Evolutionary conservation across 1,284 basidiomycete genomes (phyloP).

Genomic region (Boletus nobilissimus): DNA sequence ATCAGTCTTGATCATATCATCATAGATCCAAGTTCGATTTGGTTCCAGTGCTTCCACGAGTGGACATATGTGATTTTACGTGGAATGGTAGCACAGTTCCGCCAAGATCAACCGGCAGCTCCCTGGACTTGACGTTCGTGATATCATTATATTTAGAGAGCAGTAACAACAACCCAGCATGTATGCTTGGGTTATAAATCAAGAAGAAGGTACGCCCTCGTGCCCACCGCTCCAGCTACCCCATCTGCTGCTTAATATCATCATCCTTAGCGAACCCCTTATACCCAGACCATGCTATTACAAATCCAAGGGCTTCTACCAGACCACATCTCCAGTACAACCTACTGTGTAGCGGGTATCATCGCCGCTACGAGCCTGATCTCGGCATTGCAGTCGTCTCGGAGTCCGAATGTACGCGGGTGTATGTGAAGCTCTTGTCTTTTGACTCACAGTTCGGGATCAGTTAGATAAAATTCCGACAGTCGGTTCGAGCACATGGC

Average conservation of each 20-base stretch:
- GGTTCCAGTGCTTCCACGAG: too few species aligned
- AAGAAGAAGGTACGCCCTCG: neutral
- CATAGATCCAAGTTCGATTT: too few species aligned
- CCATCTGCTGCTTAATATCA: neutral
- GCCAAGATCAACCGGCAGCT: too few species aligned
- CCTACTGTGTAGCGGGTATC: slow-evolving; percentile 1
- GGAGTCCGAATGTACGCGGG: slow-evolving; percentile 9
- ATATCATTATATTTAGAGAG: neutral
- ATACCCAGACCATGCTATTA: slow-evolving; percentile 7
- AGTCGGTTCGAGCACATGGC: slow-evolving; percentile 35
- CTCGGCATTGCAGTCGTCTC: neutral
- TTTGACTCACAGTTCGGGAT: neutral
- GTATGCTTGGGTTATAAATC: neutral
- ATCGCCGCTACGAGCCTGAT: neutral
- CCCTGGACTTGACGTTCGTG: too few species aligned
- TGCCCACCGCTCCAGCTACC: neutral
- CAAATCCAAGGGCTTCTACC: neutral
- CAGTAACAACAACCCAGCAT: too few species aligned
- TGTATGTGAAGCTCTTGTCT: neutral
- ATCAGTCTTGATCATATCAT: too few species aligned
- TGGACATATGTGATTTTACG: too few species aligned
- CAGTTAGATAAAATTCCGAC: slow-evolving; percentile 38
- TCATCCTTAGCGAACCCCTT: too few species aligned
- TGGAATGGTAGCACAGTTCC: too few species aligned
- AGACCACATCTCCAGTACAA: neutral